Evolutionary conservation across 164 flowering plant genomes (phyloP), one percentile per base, ranked within the genome.

Genomic region (Umbellularia californica): DNA sequence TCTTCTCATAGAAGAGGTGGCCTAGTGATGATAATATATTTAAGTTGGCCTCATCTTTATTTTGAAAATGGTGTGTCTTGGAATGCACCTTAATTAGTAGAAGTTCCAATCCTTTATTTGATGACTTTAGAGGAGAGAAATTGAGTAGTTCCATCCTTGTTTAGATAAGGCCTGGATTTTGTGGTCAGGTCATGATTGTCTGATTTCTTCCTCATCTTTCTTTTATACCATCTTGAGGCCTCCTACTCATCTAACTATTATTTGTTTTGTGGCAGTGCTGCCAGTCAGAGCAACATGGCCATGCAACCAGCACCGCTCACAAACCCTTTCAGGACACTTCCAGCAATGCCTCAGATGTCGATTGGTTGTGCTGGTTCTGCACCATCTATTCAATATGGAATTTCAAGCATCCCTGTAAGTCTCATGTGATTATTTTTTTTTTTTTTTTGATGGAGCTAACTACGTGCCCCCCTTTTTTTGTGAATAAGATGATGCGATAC

Each of bases 371-470:
- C 85, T 27, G 98, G 93, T 72, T 83, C 89, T 66, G 74, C 90
- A 35, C 85, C 96, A 17, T 87, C 96, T 50, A 75, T 93, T 77
- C 97, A 90, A 79, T 91, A 93, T 88, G 98, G 98, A 73, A 93
- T 93, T 75, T 93, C 97, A 65, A 90, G 86, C 82, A 83, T 93
- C 86, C 98, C 98, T 70, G 93, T 93, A 84, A 82, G 82, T 68
- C 15, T 52, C 58, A 15, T 3, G 0, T 12, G 58, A 33, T 33
- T 33, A 4, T 33, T 33, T 4, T 27, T 27, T 27, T 1, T 33
- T 33, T 4, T 0, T 33, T 4, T 33, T 33, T 3, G 41, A 33
- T 33, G 41, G 41, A 33, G 41, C 6, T 5, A 33, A 33, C 6
- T 33, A 33, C 41, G 6, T 33, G 41, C 41, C 5, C 41, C 5